These are phyloP conservation scores for Jimgerdemannia lactiflua DNA, from an alignment of 192 early-diverging fungal genomes.

Conservation along the genomic window DNA sequence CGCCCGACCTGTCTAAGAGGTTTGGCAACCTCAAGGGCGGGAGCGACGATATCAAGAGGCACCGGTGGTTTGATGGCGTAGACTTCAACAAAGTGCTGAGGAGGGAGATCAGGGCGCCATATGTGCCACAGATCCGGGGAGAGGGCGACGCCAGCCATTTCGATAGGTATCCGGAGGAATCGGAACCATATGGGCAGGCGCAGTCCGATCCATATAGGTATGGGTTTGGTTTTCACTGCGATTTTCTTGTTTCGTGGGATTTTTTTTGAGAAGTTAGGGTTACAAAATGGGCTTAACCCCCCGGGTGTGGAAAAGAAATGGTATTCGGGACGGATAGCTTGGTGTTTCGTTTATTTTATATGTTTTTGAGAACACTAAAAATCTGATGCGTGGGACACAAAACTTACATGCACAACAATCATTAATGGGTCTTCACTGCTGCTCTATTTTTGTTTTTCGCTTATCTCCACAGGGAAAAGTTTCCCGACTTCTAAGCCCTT, in stretches of 20 bases:
- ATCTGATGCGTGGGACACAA: not conserved
- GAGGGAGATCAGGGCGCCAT: slow-evolving; percentile 79
- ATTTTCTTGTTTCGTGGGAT: not conserved
- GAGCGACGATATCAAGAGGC: slow-evolving; percentile 87
- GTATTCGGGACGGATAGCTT: too few relatives aligned
- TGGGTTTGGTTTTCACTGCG: not conserved
- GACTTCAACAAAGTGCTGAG: slow-evolving; percentile 82
- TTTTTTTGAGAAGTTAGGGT: too few relatives aligned
- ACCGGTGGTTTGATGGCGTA: slow-evolving; percentile 93
- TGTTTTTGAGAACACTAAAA: not conserved
- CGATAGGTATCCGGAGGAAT: slow-evolving; percentile 91
- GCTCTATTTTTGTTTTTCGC: not conserved
- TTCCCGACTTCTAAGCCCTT: not conserved
- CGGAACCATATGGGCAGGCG: slow-evolving; percentile 77
- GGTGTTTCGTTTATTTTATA: too few relatives aligned
- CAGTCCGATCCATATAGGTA: slow-evolving; percentile 17
- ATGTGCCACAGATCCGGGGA: slow-evolving; percentile 75
- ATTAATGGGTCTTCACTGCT: too few relatives aligned
- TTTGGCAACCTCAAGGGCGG: slow-evolving; percentile 87
- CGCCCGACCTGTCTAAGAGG: slow-evolving; percentile 78
- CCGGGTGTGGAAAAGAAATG: too few relatives aligned
- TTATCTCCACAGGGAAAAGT: slow-evolving; percentile 1
- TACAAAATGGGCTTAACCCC: too few relatives aligned
- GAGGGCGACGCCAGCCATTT: slow-evolving; percentile 94
- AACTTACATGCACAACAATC: too few relatives aligned